Evolutionary conservation across 768 basidiomycete genomes (phyloP).

Genomic region (Rhodotorula graminis): DNA sequence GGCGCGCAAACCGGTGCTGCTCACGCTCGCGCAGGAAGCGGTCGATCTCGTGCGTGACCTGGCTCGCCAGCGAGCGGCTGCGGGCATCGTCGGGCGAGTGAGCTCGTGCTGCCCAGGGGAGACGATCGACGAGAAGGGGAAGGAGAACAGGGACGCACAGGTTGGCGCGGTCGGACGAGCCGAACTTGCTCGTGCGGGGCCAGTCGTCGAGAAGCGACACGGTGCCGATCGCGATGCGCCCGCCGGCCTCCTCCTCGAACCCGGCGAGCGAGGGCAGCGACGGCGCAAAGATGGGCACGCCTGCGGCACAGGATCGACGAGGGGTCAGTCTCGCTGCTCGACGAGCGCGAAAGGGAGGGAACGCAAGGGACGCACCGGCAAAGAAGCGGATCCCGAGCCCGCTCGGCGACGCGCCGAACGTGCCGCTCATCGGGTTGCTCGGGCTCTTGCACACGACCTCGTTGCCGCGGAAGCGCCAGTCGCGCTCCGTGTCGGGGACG

Average conservation of each 20-base stretch:
- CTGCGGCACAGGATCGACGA: background rate
- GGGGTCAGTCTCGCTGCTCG: background rate
- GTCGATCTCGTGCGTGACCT: constrained; percentile 23
- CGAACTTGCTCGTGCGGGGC: background rate
- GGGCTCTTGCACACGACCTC: constrained; percentile 1
- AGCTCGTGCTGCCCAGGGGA: too few species aligned
- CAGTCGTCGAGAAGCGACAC: constrained; percentile 17
- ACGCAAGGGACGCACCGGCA: constrained; percentile 1
- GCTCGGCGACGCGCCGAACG: background rate
- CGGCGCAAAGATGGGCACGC: constrained; percentile 30
- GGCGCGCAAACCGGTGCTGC: background rate
- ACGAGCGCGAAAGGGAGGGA: background rate
- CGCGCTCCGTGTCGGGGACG: constrained; percentile 18
- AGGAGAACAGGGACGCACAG: background rate
- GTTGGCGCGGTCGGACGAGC: constrained; percentile 3
- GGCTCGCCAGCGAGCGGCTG: constrained; percentile 22
- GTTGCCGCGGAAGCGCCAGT: constrained; percentile 32
- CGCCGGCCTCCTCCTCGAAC: constrained; percentile 24
- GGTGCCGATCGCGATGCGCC: constrained; percentile 25
- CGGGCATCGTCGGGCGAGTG: too few species aligned
- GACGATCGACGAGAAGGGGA: background rate
- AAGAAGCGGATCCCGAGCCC: constrained; percentile 23
- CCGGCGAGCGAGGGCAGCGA: constrained; percentile 14
- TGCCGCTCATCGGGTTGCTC: background rate
- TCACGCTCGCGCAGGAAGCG: constrained; percentile 17